Base-by-base conservation (phyloP, 108 stramenopile genomes). In the Skeletonema grethae region DNA sequence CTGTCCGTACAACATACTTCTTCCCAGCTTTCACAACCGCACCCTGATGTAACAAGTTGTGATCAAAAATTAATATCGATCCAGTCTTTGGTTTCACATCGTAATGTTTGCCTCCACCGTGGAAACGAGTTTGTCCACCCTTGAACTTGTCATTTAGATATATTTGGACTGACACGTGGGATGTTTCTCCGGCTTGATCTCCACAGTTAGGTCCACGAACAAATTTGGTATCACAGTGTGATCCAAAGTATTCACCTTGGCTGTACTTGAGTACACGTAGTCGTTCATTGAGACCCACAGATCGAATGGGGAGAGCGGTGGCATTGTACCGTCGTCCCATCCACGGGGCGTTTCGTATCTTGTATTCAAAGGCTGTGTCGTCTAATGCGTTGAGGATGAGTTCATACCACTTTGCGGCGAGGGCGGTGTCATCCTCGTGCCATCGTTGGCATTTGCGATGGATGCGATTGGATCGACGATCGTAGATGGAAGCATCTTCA, bases 71-170 rank as follows among this genome's bases (percentile, higher is more conserved):
- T 15, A 79, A 25, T 43, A 83, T 57, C 32, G 67, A 69, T 6
- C 77, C 82, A 12, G 67, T 75, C 62, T 75, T 79, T 25, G 77
- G 67, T 10, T 34, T 55, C 20, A 77, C 62, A 28, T 79, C 81
- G 7, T 50, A 65, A 22, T 65, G 61, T 28, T 67, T 45, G 7
- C 58, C 65, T 25, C 55, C 60, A 30, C 66, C 66, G 45, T 45
- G 56, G 62, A 82, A 82, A 12, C 72, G 63, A 36, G 76, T 77
- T 22, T 22, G 64, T 1, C 81, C 81, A 25, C 76, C 81, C 25
- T 78, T 77, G 39, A 62, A 82, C 35, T 65, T 72, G 57, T 82
- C 76, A 67, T 82, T 82, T 28, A 82, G 46, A 32, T 77, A 82
- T 4, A 77, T 32, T 6, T 73, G 72, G 11, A 78, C 72, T 12